Percentiles rank a stretch among this genome's conserved stretches.
These are phyloP conservation scores for Singerocomus inundabilis DNA, from an alignment of 1,284 basidiomycete species.

Conservation along the genomic window DNA sequence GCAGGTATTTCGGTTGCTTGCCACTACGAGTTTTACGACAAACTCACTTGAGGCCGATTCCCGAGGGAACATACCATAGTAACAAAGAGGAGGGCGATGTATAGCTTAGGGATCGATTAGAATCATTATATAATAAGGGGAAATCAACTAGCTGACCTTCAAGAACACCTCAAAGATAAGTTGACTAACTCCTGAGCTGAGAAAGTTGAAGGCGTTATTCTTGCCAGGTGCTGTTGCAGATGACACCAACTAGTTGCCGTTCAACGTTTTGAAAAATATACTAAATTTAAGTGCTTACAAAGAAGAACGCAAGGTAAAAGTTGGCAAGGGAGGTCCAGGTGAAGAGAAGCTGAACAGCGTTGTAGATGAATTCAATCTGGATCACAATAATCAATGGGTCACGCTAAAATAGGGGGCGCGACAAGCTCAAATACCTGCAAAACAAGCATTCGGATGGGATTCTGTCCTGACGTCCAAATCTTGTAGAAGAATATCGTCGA, in stretches of 20 bases:
- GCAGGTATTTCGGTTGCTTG: background rate
- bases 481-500: conserved; percentile 82
- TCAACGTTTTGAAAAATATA: conserved; percentile 9
- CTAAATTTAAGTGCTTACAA: conserved; percentile 47
- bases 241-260: conserved; percentile 56
- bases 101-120: conserved; percentile 43
- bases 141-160: conserved; percentile 45
- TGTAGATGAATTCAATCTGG: conserved; percentile 80
- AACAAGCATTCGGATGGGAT: conserved; percentile 78
- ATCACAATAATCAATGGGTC: background rate
- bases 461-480: conserved; percentile 90
- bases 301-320: conserved; percentile 82
- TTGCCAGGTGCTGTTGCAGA: conserved; percentile 61
- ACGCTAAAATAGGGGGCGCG: background rate
- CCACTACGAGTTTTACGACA: conserved; percentile 2
- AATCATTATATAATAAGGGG: background rate
- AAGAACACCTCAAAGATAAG: conserved; percentile 81
- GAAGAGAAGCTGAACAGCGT: conserved; percentile 75
- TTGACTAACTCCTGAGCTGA: conserved; percentile 67
- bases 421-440: conserved; percentile 50
- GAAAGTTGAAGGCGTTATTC: conserved; percentile 77
- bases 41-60: conserved; percentile 72
- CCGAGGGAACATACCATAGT: conserved; percentile 81
- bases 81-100: conserved; percentile 74
- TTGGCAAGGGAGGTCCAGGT: conserved; percentile 84